A percentile compares a stretch with the other conserved stretches of the same genome.
Conservation (phyloP, 2,329 filamentous ascomycete genomes). For the Thyridium curvatum region DNA sequence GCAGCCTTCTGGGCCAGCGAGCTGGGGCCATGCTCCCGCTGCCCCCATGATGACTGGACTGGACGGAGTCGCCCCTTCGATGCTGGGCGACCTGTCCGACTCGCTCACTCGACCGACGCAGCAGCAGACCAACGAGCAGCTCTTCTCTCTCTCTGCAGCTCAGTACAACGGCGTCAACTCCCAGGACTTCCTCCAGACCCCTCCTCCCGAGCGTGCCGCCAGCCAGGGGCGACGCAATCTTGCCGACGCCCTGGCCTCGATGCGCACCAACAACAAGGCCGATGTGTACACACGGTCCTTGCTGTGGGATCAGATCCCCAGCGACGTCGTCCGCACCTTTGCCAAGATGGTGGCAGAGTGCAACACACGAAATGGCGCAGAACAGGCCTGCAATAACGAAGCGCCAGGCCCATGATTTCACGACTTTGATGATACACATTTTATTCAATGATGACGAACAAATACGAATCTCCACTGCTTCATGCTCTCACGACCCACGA, state of each 20-base stretch:
- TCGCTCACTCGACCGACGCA: constrained; percentile 69
- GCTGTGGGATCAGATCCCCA: constrained; percentile 89
- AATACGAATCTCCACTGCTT: too few species aligned
- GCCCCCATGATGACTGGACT: constrained; percentile 33
- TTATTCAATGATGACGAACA: constrained; percentile 6
- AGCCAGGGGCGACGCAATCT: constrained; percentile 67
- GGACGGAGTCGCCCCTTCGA: constrained; percentile 47
- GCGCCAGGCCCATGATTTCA: constrained; percentile 19
- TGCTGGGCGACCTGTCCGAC: constrained; percentile 61
- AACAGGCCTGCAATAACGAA: constrained; percentile 28
- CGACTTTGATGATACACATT: constrained; percentile 2
- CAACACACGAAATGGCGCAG: constrained; percentile 35
- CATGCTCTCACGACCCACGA: too few species aligned
- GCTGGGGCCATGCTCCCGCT: constrained; percentile 37
- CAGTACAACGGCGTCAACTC: constrained; percentile 84
- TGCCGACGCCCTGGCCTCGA: constrained; percentile 71
- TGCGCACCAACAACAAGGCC: constrained; percentile 70
- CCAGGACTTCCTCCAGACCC: constrained; percentile 60
- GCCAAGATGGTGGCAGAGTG: constrained; percentile 82
- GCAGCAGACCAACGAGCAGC: constrained; percentile 80
- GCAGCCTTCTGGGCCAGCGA: constrained; percentile 40
- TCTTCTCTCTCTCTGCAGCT: constrained; percentile 77
- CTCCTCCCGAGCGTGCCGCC: constrained; percentile 43
- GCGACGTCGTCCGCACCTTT: constrained; percentile 88
- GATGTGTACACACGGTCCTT: constrained; percentile 91